phyloP scores from a whole-genome alignment of 1,284 basidiomycete genomes.

The Cutaneotrichosporon cutaneum region DNA sequence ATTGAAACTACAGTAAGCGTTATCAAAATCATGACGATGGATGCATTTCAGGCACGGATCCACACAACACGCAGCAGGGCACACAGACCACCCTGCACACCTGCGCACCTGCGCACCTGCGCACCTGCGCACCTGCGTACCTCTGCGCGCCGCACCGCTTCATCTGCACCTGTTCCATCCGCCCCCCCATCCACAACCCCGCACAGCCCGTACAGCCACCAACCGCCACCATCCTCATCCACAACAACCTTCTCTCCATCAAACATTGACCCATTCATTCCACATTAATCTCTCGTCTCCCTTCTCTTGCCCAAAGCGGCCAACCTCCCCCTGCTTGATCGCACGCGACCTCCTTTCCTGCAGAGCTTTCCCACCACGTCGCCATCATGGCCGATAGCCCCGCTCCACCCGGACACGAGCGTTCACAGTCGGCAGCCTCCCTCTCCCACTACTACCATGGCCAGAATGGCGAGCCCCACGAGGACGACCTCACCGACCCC shows the following conservation, averaged over 20 bases:
- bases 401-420: conserved; percentile 35
- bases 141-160: neutral
- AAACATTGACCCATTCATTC: neutral
- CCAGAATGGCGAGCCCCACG: conserved; percentile 15
- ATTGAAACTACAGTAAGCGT: too few species aligned
- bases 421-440: conserved; percentile 50
- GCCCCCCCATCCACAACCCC: neutral
- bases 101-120: too few species aligned
- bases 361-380: neutral
- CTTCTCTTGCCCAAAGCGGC: neutral
- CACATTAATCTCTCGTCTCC: neutral
- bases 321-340: neutral
- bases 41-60: too few species aligned
- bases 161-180: neutral
- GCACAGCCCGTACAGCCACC: neutral
- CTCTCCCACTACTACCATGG: conserved; percentile 49
- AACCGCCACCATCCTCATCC: neutral
- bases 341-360: neutral
- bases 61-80: neutral
- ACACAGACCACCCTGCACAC: too few species aligned
- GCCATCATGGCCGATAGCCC: conserved; percentile 20
- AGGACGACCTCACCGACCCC: conserved; percentile 40
- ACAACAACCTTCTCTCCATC: neutral
- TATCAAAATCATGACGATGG: too few species aligned
- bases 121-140: too few species aligned